Base-by-base conservation (phyloP, 2,329 filamentous ascomycete genomes). In the Knufia petricola region DNA sequence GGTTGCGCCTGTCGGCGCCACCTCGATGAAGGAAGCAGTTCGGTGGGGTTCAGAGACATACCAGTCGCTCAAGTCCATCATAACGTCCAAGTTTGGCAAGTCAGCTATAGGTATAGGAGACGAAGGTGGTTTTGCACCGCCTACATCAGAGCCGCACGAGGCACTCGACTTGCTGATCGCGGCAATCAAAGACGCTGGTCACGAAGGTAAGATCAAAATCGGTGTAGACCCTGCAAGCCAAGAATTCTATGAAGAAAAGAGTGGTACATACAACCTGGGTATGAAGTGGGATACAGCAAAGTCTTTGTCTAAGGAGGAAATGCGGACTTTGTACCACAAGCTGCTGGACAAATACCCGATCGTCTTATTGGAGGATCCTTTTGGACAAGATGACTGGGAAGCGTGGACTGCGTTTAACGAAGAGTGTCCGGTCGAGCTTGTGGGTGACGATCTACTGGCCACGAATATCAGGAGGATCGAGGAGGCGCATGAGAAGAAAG, bases 1-100 rank as follows among this genome's bases (percentile, higher is more conserved):
- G 53, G 42, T 51, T 26, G 48, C 48, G 15, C 48, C 48, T 34
- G 41, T 49, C 6, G 92, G 90, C 15, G 51, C 51, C 17, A 6
- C 8, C 8, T 54, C 52, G 39, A 48, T 53, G 37, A 40, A 50
- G 15, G 52, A 64, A 15, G 63, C 59, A 17, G 55, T 65, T n/a
- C 59, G 57, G 26, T 60, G 63, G 55, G 62, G 60, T 3, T 48
- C 59, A 19, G 64, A 66, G 49, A 58, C 63, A 3, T 67, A 66
- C 50, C 60, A 63, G 38, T 36, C 51, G 3, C 50, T 67, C 23
- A 66, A 63, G 50, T 53, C 56, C 7, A 55, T 64, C 7, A 59
- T 67, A 17, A 47, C 51, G 3, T 44, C 56, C 37, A 60, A 64
- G 44, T 66, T 59, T 50, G 64, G 62, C 2, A 37, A 51, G 17